These are phyloP conservation scores for Prunus dulcis DNA, from an alignment of 306 rosid species.

Conservation along the genomic window DNA sequence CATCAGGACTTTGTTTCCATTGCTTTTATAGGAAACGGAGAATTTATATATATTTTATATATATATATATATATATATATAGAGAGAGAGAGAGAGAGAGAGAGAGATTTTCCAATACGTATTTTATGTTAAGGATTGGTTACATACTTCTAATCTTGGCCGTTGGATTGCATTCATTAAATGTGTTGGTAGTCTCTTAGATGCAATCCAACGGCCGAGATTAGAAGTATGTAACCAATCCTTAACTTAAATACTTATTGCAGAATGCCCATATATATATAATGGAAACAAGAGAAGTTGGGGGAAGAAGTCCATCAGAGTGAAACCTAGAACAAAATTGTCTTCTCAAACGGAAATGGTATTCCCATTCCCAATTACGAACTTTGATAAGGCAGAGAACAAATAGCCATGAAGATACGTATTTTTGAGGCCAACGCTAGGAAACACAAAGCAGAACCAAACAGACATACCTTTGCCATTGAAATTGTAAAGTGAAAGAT, in stretches of 20 bases:
- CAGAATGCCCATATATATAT: too few relatives aligned
- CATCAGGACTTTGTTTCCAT: neutral
- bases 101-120: too few relatives aligned
- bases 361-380: neutral
- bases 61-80: too few relatives aligned
- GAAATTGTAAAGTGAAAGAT: slow-evolving; percentile 49
- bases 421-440: neutral
- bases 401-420: neutral
- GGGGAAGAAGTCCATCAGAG: neutral
- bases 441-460: slow-evolving; percentile 11
- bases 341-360: neutral
- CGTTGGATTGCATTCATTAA: too few relatives aligned
- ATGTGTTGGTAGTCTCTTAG: too few relatives aligned
- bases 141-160: too few relatives aligned
- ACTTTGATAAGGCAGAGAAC: neutral
- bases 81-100: too few relatives aligned
- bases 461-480: slow-evolving; percentile 58
- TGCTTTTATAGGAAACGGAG: neutral
- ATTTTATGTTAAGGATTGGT: too few relatives aligned
- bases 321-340: neutral
- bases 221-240: too few relatives aligned
- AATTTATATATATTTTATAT: too few relatives aligned
- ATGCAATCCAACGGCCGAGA: too few relatives aligned
- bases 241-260: too few relatives aligned
- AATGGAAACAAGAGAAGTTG: neutral